These are phyloP conservation scores for Pascua sp. DNA, from an alignment of 1,284 basidiomycete species.

Conservation along the genomic window DNA sequence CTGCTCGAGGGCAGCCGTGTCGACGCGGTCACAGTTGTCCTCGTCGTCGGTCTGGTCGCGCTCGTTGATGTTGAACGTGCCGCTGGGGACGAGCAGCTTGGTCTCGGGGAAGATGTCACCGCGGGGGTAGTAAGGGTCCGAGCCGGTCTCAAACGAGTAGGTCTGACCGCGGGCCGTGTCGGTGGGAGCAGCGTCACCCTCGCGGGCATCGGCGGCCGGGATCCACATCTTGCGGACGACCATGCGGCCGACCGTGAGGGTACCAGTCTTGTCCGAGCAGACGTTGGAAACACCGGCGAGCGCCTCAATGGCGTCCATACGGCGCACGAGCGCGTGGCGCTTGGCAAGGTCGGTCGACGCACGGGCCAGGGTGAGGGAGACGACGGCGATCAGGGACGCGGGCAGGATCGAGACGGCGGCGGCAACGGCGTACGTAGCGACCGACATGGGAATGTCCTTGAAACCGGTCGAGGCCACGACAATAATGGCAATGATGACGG, in stretches of 20 bases:
- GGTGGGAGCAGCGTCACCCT: slow-evolving; percentile 28
- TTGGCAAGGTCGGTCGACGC: slow-evolving; percentile 50
- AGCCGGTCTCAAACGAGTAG: slow-evolving; percentile 49
- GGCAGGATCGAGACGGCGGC: slow-evolving; percentile 57
- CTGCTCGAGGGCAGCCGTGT: slow-evolving; percentile 28
- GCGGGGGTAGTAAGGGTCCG: slow-evolving; percentile 52
- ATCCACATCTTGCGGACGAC: slow-evolving; percentile 60
- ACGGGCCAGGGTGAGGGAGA: slow-evolving; percentile 48
- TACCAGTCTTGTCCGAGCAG: slow-evolving; percentile 64
- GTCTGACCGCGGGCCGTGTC: slow-evolving; percentile 41
- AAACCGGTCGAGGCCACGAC: slow-evolving; percentile 60
- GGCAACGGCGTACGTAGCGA: slow-evolving; percentile 53
- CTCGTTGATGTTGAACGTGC: slow-evolving; percentile 25
- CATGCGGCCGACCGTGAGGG: slow-evolving; percentile 58
- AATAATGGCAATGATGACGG: slow-evolving; percentile 58
- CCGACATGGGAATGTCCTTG: slow-evolving; percentile 49
- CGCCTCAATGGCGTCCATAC: slow-evolving; percentile 56
- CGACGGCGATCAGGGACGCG: slow-evolving; percentile 52
- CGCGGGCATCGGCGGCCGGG: slow-evolving; percentile 41
- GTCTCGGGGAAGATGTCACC: slow-evolving; percentile 40
- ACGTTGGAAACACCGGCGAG: slow-evolving; percentile 60
- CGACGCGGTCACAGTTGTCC: slow-evolving; percentile 27
- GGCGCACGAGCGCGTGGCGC: slow-evolving; percentile 54
- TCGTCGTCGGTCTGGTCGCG: slow-evolving; percentile 14
- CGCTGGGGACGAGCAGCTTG: slow-evolving; percentile 18